These are phyloP conservation scores for Centaurea solstitialis DNA, from an alignment of 129 eudicot genomes.

Conservation along the genomic window DNA sequence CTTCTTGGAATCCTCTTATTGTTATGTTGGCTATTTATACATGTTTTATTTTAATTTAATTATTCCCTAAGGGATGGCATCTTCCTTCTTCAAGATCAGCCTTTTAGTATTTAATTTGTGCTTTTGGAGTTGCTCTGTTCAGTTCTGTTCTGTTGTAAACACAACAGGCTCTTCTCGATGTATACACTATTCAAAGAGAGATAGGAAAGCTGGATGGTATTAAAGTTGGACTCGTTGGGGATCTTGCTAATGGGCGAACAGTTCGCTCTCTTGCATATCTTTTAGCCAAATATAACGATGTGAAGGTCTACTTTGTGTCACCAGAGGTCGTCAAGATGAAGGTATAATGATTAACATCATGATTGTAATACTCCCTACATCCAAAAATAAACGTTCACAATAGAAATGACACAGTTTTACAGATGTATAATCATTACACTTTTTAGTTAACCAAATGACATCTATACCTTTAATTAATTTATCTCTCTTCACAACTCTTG, in stretches of 20 bases:
- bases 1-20: no score
- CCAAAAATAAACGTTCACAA: no score
- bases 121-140: neutral
- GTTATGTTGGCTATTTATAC: neutral
- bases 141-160: neutral
- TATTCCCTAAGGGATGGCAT: neutral
- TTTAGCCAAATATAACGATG: slow-evolving; percentile 79
- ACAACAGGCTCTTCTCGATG: slow-evolving; percentile 83
- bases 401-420: no score
- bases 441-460: no score
- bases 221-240: slow-evolving; percentile 93
- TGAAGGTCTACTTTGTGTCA: slow-evolving; percentile 83
- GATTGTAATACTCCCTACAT: neutral
- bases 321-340: slow-evolving; percentile 91
- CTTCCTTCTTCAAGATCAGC: neutral
- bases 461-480: no score
- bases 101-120: neutral
- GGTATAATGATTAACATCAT: slow-evolving; percentile 38
- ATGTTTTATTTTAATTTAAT: neutral
- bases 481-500: no score
- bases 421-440: no score
- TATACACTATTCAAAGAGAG: slow-evolving; percentile 89
- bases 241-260: slow-evolving; percentile 93
- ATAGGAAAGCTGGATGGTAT: slow-evolving; percentile 92
- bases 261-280: slow-evolving; percentile 91